phyloP scores from a whole-genome alignment of 352 stramenopile species.

The Phytopythium helicoides region DNA sequence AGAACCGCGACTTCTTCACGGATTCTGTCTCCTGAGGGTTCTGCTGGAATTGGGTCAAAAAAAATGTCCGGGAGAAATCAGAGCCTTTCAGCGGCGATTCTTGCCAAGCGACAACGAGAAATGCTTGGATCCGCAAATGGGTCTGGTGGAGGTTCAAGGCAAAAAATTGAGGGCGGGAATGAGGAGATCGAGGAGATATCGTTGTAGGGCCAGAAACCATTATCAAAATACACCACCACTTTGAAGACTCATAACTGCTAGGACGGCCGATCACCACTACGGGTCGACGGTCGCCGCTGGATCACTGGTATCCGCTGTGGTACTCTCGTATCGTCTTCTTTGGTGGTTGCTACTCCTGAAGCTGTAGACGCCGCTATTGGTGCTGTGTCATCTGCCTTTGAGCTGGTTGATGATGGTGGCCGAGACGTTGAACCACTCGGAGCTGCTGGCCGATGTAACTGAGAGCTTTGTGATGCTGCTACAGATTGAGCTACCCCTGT shows the following conservation, averaged over 20 bases:
- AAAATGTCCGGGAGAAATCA: constrained; percentile 10
- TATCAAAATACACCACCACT: too few relatives aligned
- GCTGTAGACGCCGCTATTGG: background rate
- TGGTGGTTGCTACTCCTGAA: too few relatives aligned
- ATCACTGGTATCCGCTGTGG: constrained; percentile 9
- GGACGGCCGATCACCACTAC: background rate
- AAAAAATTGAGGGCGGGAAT: constrained; percentile 11
- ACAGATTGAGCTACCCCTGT: background rate
- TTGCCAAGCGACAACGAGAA: constrained; percentile 31
- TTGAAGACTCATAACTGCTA: too few relatives aligned
- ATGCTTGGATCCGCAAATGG: constrained; percentile 8
- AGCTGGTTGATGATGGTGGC: background rate
- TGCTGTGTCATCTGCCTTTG: background rate
- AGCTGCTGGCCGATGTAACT: constrained; percentile 8
- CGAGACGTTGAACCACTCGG: constrained; percentile 8
- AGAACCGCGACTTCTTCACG: constrained; percentile 5
- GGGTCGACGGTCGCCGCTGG: constrained; percentile 2
- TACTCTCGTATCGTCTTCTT: constrained; percentile 24
- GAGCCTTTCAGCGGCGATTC: constrained; percentile 29
- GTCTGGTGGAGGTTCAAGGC: background rate
- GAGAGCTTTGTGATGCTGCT: background rate
- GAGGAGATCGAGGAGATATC: constrained; percentile 53
- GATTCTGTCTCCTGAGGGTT: constrained; percentile 6
- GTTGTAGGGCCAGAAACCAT: constrained; percentile 14
- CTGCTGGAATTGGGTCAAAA: constrained; percentile 7